Conservation (phyloP, 495 filamentous ascomycete species). For the Talaromyces nanjingensis region DNA sequence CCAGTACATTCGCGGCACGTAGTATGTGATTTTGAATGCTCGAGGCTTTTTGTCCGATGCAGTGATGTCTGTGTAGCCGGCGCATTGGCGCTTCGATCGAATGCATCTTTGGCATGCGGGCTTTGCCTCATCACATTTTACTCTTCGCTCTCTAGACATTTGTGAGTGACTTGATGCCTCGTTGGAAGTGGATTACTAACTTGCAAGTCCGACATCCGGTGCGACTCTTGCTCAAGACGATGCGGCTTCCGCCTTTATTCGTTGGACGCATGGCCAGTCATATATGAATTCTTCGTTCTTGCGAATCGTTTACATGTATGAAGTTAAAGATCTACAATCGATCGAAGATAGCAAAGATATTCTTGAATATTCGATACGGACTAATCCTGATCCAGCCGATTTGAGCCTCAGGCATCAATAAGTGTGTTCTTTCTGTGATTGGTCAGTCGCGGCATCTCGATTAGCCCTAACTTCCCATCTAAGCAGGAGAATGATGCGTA, state of each 20-base stretch:
- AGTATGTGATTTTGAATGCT: constrained; percentile 2
- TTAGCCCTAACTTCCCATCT: background rate
- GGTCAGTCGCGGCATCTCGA: background rate
- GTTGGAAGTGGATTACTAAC: background rate
- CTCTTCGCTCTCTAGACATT: constrained; percentile 12
- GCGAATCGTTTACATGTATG: background rate
- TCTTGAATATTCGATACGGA: background rate
- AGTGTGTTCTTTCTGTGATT: too few relatives aligned
- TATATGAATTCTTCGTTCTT: background rate
- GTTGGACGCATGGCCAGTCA: background rate
- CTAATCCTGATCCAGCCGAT: background rate
- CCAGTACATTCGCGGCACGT: background rate
- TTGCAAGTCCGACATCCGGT: constrained; percentile 31
- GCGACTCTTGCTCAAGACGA: constrained; percentile 16
- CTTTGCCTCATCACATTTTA: constrained; percentile 29
- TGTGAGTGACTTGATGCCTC: background rate
- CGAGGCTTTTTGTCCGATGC: background rate
- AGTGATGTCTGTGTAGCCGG: background rate
- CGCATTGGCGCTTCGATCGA: background rate
- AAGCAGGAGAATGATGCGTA: background rate
- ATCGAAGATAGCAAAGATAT: background rate
- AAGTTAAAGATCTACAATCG: background rate
- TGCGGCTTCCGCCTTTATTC: background rate
- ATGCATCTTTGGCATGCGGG: constrained; percentile 14
- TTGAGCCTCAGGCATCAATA: too few relatives aligned